Percentiles rank a stretch among this genome's conserved stretches.
Evolutionary conservation across 208 protist genomes (phyloP).

Genomic region (Crithidia bombi): DNA sequence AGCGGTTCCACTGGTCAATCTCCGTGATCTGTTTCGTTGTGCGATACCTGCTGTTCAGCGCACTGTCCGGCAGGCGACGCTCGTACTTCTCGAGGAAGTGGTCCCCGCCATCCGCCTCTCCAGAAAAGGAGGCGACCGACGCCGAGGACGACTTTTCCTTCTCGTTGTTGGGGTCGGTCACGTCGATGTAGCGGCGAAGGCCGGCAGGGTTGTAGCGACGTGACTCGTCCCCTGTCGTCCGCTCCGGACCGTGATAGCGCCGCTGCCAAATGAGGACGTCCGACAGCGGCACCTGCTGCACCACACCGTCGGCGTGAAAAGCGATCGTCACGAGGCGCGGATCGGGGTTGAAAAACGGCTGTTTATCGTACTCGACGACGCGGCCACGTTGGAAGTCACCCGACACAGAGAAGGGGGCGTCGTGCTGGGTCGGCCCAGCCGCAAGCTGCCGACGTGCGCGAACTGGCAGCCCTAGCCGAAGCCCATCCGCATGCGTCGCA

Average conservation of each 20-base stretch:
- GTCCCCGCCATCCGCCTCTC: conserved; percentile 21
- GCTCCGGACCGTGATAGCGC: conserved; percentile 82
- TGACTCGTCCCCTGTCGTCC: conserved; percentile 78
- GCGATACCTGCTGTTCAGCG: conserved; percentile 47
- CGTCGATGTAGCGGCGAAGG: conserved; percentile 83
- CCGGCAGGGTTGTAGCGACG: conserved; percentile 66
- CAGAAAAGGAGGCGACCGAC: too few relatives aligned
- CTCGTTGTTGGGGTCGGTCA: conserved; percentile 76
- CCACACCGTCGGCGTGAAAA: conserved; percentile 62
- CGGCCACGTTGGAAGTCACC: conserved; percentile 74
- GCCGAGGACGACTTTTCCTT: conserved; percentile 24
- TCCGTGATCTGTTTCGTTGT: conserved; percentile 89
- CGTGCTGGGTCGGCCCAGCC: not conserved
- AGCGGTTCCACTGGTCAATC: conserved; percentile 80
- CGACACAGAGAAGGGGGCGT: not conserved
- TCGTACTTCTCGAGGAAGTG: conserved; percentile 93
- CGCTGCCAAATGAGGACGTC: conserved; percentile 89
- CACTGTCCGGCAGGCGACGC: conserved; percentile 17
- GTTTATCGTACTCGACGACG: conserved; percentile 68
- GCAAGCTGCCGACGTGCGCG: conserved; percentile 65
- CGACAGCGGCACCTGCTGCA: conserved; percentile 68
- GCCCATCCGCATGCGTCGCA: conserved; percentile 83
- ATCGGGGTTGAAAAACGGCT: conserved; percentile 90
- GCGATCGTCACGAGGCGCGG: conserved; percentile 75
- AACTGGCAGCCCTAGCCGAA: conserved; percentile 70